Evolutionary conservation across 495 filamentous ascomycete genomes (phyloP).

Genomic region (Aspergillus sparsus): DNA sequence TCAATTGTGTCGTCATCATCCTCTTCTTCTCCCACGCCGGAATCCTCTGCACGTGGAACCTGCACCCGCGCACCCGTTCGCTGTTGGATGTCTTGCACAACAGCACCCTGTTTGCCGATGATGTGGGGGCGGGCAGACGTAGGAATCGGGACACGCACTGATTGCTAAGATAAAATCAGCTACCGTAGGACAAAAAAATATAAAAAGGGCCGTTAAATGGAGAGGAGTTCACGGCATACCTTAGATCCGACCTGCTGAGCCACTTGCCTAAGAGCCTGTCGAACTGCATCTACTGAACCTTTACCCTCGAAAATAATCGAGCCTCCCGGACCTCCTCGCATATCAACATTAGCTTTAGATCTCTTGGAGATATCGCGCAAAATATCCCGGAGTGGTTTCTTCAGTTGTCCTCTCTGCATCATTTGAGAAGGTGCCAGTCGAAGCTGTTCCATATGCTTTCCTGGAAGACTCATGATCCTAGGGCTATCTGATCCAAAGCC

Average conservation of each 20-base stretch:
- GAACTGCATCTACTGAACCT: constrained; percentile 73
- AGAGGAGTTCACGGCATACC: constrained; percentile 45
- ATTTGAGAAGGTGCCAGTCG: constrained; percentile 71
- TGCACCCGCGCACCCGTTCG: constrained; percentile 85
- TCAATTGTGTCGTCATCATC: constrained; percentile 84
- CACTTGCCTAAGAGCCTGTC: constrained; percentile 82
- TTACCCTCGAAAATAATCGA: constrained; percentile 76
- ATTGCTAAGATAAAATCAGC: constrained; percentile 54
- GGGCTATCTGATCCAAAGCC: constrained; percentile 42
- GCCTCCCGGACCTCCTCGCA: constrained; percentile 65
- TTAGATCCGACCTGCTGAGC: constrained; percentile 81
- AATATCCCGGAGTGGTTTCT: constrained; percentile 78
- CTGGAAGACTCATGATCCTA: constrained; percentile 68
- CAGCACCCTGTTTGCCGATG: constrained; percentile 88
- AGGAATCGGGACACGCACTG: constrained; percentile 74
- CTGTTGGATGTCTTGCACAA: constrained; percentile 81
- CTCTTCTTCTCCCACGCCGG: constrained; percentile 46
- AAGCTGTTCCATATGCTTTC: constrained; percentile 74
- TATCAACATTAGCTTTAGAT: constrained; percentile 81
- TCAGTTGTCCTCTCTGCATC: constrained; percentile 70
- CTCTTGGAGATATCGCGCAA: constrained; percentile 83
- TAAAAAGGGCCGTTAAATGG: background rate
- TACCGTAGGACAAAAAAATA: background rate
- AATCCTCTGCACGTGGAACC: constrained; percentile 74
- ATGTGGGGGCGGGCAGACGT: constrained; percentile 79